Evolutionary conservation across 306 rosid genomes (phyloP), one percentile per base, ranked within the genome.

Genomic region (Sesbania bispinosa): DNA sequence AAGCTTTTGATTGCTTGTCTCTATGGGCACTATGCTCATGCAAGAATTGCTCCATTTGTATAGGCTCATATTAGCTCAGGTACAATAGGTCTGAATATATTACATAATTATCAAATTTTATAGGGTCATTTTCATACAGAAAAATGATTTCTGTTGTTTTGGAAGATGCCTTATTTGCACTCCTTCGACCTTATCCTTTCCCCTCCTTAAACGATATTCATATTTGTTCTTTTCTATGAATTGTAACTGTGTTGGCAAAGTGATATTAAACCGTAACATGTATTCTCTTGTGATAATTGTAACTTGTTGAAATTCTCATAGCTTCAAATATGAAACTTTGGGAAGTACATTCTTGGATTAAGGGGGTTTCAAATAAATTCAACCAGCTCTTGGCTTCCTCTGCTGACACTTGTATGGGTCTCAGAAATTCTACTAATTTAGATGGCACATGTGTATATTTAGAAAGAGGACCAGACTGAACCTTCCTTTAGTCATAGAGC

Each of bases 391-490:
- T 50, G 64, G n/a, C 52, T 60, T 46, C 71, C 42, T 10, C 62
- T 48, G 9, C 47, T 64, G 41, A 57, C 77, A 43, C n/a, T n/a
- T n/a, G 2, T 60, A 32, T 13, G 27, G 26, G 69, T 45, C 46
- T 60, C 21, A 61, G 50, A 59, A 73, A 73, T 48, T 15, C 39
- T 73, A 61, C 14, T 32, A 26, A 21, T 52, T n/a, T 41, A 53
- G 11, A 42, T 30, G 29, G 20, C 23, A 53, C 58, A 19, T 42
- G 20, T n/a, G 7, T 41, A 9, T 41, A 29, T 29, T 52, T 32
- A 5, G 33, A 46, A 65, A 30, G 67, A 68, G 6, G 33, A 53
- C 15, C 23, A 33, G 6, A 46, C 41, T 21, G 79, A 21, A 35
- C 18, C 6, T 3, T 50, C 59, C 10, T 21, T 66, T 57, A 24